phyloP scores from a whole-genome alignment of 176 grass and related monocot species.

The Neostapfia colusana region DNA sequence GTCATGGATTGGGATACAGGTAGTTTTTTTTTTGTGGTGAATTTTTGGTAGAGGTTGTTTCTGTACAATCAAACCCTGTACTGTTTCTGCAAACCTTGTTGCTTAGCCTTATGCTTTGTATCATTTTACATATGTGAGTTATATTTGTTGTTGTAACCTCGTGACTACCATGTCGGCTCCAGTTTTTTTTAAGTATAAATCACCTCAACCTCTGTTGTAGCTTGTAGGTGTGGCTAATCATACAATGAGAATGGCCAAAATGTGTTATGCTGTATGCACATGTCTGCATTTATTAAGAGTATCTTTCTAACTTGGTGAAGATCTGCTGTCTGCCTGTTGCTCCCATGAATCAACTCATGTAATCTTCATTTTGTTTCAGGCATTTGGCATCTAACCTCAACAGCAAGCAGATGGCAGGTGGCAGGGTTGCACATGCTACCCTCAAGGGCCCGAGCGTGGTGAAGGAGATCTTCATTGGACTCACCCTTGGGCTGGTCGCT shows the following conservation, averaged over 20 bases:
- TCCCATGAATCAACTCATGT: constrained; percentile 39
- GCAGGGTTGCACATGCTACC: constrained; percentile 64
- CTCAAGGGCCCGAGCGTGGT: constrained; percentile 67
- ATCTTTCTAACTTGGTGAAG: constrained; percentile 38
- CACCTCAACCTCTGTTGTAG: background rate
- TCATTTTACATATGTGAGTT: background rate
- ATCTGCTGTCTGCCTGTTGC: constrained; percentile 49
- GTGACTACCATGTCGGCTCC: background rate
- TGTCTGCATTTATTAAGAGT: constrained; percentile 46
- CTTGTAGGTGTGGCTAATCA: background rate
- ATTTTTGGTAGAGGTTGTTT: background rate
- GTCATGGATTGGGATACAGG: background rate
- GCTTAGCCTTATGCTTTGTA: background rate
- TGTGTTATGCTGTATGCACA: constrained; percentile 37
- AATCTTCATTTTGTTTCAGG: constrained; percentile 52
- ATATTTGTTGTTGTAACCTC: background rate
- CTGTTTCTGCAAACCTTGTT: constrained; percentile 1
- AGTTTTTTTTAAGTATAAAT: too few relatives aligned
- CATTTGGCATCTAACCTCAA: constrained; percentile 46
- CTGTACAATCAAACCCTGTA: background rate
- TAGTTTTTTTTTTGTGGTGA: background rate
- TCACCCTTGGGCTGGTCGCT: constrained; percentile 60
- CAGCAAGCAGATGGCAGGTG: constrained; percentile 57
- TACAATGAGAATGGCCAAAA: constrained; percentile 26
- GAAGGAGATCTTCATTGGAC: constrained; percentile 69